Percentiles rank a stretch among this genome's conserved stretches.
These are phyloP conservation scores for Ceratocystis colombiana DNA, from an alignment of 2,329 filamentous ascomycete species.

Conservation along the genomic window DNA sequence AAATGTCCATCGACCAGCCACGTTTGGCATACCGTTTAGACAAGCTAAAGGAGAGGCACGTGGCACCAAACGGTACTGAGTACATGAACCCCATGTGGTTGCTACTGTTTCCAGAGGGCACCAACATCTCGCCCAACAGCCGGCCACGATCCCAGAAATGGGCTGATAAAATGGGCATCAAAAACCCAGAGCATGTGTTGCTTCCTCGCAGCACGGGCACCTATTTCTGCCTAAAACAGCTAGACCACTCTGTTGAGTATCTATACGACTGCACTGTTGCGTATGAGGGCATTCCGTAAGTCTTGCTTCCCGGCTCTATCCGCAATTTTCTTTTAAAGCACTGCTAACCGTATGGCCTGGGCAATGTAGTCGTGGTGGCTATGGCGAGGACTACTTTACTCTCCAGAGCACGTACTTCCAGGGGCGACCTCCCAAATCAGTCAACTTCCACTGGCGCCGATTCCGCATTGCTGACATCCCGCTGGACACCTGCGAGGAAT, in stretches of 20 bases:
- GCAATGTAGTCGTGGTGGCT: slow-evolving; percentile 56
- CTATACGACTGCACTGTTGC: slow-evolving; percentile 90
- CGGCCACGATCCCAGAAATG: slow-evolving; percentile 60
- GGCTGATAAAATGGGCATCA: slow-evolving; percentile 64
- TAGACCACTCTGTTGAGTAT: slow-evolving; percentile 66
- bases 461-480: slow-evolving; percentile 75
- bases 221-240: slow-evolving; percentile 66
- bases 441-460: slow-evolving; percentile 93
- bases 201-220: slow-evolving; percentile 72
- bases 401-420: slow-evolving; percentile 79
- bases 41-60: slow-evolving; percentile 52
- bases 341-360: background rate
- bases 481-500: slow-evolving; percentile 59
- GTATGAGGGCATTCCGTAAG: slow-evolving; percentile 87
- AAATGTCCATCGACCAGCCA: slow-evolving; percentile 70
- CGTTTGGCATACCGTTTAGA: slow-evolving; percentile 64
- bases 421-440: slow-evolving; percentile 80
- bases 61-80: slow-evolving; percentile 43
- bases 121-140: slow-evolving; percentile 64
- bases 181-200: slow-evolving; percentile 63
- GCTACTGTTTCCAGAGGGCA: slow-evolving; percentile 78
- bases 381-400: slow-evolving; percentile 84
- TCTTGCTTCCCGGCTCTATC: slow-evolving; percentile 29
- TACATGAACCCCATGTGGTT: slow-evolving; percentile 80
- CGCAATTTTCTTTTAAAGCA: background rate